Base-by-base conservation (phyloP, 306 rosid species). In the Castanea mollissima region DNA sequence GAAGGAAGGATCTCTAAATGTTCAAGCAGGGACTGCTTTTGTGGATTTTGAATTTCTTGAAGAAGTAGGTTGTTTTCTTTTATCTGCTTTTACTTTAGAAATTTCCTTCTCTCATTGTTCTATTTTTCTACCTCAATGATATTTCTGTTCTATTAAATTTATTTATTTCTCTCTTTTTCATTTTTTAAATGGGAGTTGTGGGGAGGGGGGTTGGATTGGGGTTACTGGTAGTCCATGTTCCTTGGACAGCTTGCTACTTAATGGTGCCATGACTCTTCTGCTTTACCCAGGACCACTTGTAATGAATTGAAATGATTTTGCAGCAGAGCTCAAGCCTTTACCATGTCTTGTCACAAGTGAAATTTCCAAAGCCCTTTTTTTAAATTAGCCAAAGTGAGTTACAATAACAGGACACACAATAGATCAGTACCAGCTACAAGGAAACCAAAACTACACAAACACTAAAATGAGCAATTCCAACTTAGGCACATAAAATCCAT, bases 11-110 rank as follows among this genome's bases (percentile, higher is more conserved):
- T 92, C 97, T 80, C n/a, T 95, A 80, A 95, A 92, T 85, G 87
- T 95, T 90, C 98, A 95, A 90, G 99, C 99, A 51, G 98, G 99
- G 82, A 91, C 97, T 1, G 85, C 94, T 9, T n/a, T 92, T 76
- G 99, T 95, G 74, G 99, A 92, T 88, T 83, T 90, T 65, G 99
- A 95, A 78, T 95, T n/a, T 74, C 81, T 89, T 9, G 93, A 95
- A 85, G 98, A 95, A 87, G 99, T 95, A 83, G 74, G 88, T 21
- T 55, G 31, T 41, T 82, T n/a, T 51, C 31, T 68, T 57, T 75
- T n/a, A 7, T 67, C 16, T 67, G 25, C 9, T 18, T 25, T 62
- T 68, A 27, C 58, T 34, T 35, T 5, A 11, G 18, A 10, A 6
- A 62, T 68, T 74, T 60, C n/a, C n/a, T 74, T 51, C 12, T 32